phyloP scores from a whole-genome alignment of 2,329 filamentous ascomycete genomes.

The Paecilomyces niveus region DNA sequence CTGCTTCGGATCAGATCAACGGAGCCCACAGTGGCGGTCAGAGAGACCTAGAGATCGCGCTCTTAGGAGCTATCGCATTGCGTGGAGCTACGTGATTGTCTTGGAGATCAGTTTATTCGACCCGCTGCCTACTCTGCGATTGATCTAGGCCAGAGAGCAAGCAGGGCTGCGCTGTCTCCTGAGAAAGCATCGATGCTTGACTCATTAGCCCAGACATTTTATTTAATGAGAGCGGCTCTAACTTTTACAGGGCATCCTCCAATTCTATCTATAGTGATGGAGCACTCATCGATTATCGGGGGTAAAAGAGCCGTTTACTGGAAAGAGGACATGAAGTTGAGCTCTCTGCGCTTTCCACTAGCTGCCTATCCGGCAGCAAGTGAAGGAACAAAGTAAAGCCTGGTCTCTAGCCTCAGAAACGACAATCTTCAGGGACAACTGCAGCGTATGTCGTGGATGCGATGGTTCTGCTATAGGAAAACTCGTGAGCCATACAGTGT shows the following conservation, averaged over 20 bases:
- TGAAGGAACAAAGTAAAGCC: background rate
- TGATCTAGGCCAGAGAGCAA: background rate
- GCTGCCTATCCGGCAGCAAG: background rate
- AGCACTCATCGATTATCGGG: background rate
- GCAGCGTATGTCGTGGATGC: background rate
- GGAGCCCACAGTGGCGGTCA: slow-evolving; percentile 15
- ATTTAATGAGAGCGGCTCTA: background rate
- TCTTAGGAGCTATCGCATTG: slow-evolving; percentile 72
- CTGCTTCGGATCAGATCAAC: slow-evolving; percentile 7
- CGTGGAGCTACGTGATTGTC: slow-evolving; percentile 47
- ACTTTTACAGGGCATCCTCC: background rate
- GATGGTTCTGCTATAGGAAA: background rate
- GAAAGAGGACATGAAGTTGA: background rate
- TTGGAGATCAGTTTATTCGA: background rate
- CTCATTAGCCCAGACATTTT: background rate
- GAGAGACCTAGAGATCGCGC: slow-evolving; percentile 53
- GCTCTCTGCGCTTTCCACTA: background rate
- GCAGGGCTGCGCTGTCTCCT: background rate
- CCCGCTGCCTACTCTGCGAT: background rate
- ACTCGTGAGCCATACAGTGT: background rate
- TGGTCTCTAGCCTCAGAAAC: background rate
- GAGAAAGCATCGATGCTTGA: background rate
- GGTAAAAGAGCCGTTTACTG: background rate
- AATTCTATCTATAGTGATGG: background rate
- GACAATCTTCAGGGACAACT: background rate